Evolutionary conservation across 345 rosid genomes (phyloP).

Genomic region (Eucalyptus virginea): DNA sequence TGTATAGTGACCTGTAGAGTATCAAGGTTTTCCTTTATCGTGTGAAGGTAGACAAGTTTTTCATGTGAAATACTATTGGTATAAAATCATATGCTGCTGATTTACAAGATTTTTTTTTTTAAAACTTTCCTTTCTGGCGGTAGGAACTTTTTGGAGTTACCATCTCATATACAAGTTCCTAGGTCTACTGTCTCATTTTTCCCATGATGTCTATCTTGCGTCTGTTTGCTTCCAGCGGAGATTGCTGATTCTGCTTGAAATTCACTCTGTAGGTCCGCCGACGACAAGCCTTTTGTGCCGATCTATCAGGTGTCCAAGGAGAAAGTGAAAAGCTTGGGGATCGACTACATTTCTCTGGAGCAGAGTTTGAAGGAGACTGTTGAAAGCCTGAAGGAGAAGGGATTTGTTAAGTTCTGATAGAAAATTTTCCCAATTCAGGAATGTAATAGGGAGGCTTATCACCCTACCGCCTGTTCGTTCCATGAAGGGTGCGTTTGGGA

Average conservation of each 20-base stretch:
- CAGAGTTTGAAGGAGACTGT: conserved; percentile 79
- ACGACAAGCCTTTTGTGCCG: conserved; percentile 64
- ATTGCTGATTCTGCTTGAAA: neutral
- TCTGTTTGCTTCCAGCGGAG: neutral
- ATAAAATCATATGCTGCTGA: neutral
- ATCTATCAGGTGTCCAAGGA: conserved; percentile 77
- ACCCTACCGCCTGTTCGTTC: neutral
- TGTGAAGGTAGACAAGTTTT: neutral
- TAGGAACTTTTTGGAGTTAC: neutral
- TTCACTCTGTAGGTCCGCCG: conserved; percentile 40
- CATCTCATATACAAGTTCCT: neutral
- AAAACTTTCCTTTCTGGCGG: neutral
- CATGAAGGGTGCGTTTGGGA: no score
- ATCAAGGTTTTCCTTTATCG: neutral
- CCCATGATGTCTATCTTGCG: neutral
- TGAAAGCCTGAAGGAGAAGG: conserved; percentile 89
- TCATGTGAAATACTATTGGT: neutral
- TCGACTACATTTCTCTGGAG: conserved; percentile 70
- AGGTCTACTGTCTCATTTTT: neutral
- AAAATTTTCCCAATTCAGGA: neutral
- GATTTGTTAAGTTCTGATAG: conserved; percentile 35
- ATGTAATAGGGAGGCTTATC: neutral
- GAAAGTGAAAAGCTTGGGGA: conserved; percentile 61
- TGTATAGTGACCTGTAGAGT: neutral
- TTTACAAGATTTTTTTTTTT: neutral